Conservation (phyloP, 495 filamentous ascomycete species). For the Pyronema omphalodes region DNA sequence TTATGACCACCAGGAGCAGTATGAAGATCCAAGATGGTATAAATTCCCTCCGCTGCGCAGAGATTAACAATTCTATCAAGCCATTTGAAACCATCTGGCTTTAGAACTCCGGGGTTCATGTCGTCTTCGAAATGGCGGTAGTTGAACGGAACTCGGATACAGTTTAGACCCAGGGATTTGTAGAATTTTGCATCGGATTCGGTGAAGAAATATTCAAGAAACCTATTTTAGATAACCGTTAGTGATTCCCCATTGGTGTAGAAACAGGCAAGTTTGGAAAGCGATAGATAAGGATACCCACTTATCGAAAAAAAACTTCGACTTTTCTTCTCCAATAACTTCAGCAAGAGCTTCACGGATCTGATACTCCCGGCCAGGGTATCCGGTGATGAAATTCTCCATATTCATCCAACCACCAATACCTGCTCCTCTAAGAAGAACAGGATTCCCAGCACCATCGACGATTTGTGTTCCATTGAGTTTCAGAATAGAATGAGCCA, state of each 20-base stretch:
- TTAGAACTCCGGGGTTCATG: constrained; percentile 40
- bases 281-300: not conserved
- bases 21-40: constrained; percentile 47
- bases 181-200: constrained; percentile 42
- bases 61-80: constrained; percentile 41
- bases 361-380: constrained; percentile 35
- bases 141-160: constrained; percentile 46
- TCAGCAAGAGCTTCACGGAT: constrained; percentile 32
- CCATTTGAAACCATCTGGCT: constrained; percentile 38
- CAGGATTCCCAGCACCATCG: constrained; percentile 28
- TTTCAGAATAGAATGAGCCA: not conserved
- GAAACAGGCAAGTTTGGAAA: constrained; percentile 6
- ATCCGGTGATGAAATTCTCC: constrained; percentile 42
- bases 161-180: constrained; percentile 39
- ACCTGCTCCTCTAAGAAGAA: constrained; percentile 30
- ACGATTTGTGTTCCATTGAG: constrained; percentile 29
- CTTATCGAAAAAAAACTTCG: constrained; percentile 32
- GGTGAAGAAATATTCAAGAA: constrained; percentile 47
- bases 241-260: no score
- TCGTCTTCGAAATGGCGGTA: constrained; percentile 48
- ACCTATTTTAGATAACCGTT: constrained; percentile 27
- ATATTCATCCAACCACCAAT: constrained; percentile 20
- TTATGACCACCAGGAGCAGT: constrained; percentile 45
- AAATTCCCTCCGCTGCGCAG: constrained; percentile 39
- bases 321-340: constrained; percentile 25